Conservation (phyloP, 257 asterid species). For the Nicotiana knightiana region DNA sequence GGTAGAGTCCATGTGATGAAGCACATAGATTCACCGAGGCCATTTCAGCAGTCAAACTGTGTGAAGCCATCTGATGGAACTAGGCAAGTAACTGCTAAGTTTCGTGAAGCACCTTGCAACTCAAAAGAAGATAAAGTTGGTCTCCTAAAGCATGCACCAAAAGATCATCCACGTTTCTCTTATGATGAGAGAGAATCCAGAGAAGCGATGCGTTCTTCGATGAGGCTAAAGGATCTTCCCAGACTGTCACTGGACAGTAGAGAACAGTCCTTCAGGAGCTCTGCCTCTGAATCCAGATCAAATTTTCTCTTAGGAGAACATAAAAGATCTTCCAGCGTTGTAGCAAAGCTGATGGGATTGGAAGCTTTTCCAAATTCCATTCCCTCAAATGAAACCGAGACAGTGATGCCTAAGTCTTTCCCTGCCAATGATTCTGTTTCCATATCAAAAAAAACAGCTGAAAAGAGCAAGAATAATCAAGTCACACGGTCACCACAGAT, state of each 20-base stretch:
- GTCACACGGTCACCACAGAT: constrained; percentile 25
- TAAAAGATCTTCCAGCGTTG: constrained; percentile 51
- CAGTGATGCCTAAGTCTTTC: constrained; percentile 21
- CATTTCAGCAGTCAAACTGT: constrained; percentile 41
- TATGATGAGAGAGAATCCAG: constrained; percentile 79
- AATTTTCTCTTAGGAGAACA: constrained; percentile 41
- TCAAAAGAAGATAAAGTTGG: constrained; percentile 36
- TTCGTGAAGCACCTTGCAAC: constrained; percentile 31
- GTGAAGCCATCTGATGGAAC: constrained; percentile 23
- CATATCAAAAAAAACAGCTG: constrained; percentile 22
- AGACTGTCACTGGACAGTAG: constrained; percentile 90
- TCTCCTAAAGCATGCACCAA: constrained; percentile 18
- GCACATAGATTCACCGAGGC: constrained; percentile 92
- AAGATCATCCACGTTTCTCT: constrained; percentile 63
- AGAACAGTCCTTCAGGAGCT: constrained; percentile 46
- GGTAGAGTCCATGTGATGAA: constrained; percentile 53
- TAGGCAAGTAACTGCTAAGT: constrained; percentile 10
- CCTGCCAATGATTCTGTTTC: constrained; percentile 28
- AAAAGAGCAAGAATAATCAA: constrained; percentile 32
- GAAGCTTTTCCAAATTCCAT: constrained; percentile 49
- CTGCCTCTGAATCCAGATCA: constrained; percentile 45
- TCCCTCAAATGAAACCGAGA: constrained; percentile 29
- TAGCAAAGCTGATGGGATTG: constrained; percentile 95
- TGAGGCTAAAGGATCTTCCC: constrained; percentile 64
- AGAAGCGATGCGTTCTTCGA: constrained; percentile 33